Percentiles rank a stretch among this genome's conserved stretches.
Evolutionary conservation across 2,329 filamentous ascomycete genomes (phyloP).

Genomic region (Pseudogymnoascus sp.): DNA sequence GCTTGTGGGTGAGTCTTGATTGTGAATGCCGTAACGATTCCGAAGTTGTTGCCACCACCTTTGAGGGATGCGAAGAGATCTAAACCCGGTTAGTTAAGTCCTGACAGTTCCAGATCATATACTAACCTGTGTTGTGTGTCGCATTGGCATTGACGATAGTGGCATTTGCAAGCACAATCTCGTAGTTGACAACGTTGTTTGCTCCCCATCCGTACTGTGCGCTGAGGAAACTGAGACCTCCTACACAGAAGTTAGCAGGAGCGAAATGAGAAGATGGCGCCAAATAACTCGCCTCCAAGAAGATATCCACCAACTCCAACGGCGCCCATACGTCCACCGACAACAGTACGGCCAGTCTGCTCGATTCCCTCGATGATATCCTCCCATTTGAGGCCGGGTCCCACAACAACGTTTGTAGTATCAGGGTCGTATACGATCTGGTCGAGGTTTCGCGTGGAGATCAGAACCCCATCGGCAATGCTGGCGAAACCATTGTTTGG

Average conservation of each 20-base stretch:
- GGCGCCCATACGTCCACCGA: constrained; percentile 40
- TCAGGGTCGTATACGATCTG: constrained; percentile 30
- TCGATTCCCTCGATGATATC: constrained; percentile 29
- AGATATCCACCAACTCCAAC: constrained; percentile 42
- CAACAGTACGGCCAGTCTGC: constrained; percentile 26
- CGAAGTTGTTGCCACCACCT: constrained; percentile 25
- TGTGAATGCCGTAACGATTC: constrained; percentile 28
- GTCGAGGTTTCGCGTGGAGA: constrained; percentile 36
- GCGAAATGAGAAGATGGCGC: neutral
- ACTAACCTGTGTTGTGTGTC: constrained; percentile 8
- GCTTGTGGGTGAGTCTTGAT: constrained; percentile 25
- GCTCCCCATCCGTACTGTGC: constrained; percentile 40
- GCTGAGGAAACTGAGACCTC: constrained; percentile 17
- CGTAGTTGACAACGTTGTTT: constrained; percentile 39
- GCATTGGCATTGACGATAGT: constrained; percentile 21
- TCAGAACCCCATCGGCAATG: constrained; percentile 38
- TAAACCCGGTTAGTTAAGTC: neutral
- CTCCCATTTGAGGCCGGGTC: constrained; percentile 32
- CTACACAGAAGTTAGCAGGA: constrained; percentile 7
- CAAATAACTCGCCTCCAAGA: constrained; percentile 20
- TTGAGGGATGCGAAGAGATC: constrained; percentile 24
- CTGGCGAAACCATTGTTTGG: constrained; percentile 41
- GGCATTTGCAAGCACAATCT: constrained; percentile 29
- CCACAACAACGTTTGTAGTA: constrained; percentile 34
- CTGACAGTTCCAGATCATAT: neutral